A percentile compares a stretch with the other conserved stretches of the same genome.
These are phyloP conservation scores for Colletotrichum orchidophilum DNA, from an alignment of 2,329 filamentous ascomycete species.

Conservation along the genomic window DNA sequence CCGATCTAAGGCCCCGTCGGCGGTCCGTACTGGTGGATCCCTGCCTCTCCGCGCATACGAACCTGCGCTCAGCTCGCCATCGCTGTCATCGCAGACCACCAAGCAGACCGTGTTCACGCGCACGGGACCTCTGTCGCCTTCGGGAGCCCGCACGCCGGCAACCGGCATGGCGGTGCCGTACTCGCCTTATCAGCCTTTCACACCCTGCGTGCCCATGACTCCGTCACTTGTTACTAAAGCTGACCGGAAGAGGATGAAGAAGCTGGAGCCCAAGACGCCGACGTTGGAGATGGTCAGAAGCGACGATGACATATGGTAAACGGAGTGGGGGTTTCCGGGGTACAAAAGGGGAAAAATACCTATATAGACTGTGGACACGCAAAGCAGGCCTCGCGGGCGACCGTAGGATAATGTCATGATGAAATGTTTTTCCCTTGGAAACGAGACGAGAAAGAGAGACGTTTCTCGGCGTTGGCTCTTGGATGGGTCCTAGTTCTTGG, in stretches of 20 bases:
- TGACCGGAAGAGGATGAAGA: constrained; percentile 75
- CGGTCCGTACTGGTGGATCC: constrained; percentile 64
- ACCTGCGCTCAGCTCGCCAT: constrained; percentile 62
- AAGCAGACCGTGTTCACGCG: constrained; percentile 74
- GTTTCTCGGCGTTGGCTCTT: not conserved
- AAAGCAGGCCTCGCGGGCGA: constrained; percentile 23
- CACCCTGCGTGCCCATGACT: constrained; percentile 78
- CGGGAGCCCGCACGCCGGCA: constrained; percentile 68
- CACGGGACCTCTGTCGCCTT: constrained; percentile 62
- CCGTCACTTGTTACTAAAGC: constrained; percentile 77
- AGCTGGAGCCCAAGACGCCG: constrained; percentile 70
- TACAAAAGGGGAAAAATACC: constrained; percentile 23
- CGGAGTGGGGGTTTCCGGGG: not conserved
- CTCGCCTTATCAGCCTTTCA: constrained; percentile 82
- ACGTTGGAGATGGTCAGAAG: constrained; percentile 69
- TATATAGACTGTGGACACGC: constrained; percentile 27
- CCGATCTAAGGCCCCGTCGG: constrained; percentile 60
- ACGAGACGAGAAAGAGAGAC: not conserved
- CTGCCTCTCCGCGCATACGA: constrained; percentile 72
- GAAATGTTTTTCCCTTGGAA: constrained; percentile 13
- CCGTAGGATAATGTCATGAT: constrained; percentile 24
- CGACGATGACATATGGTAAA: constrained; percentile 72
- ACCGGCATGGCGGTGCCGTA: constrained; percentile 74
- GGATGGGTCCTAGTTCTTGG: not conserved
- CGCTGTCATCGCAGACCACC: constrained; percentile 56